Conservation (phyloP, 345 rosid species). For the Salix suchowensis region DNA sequence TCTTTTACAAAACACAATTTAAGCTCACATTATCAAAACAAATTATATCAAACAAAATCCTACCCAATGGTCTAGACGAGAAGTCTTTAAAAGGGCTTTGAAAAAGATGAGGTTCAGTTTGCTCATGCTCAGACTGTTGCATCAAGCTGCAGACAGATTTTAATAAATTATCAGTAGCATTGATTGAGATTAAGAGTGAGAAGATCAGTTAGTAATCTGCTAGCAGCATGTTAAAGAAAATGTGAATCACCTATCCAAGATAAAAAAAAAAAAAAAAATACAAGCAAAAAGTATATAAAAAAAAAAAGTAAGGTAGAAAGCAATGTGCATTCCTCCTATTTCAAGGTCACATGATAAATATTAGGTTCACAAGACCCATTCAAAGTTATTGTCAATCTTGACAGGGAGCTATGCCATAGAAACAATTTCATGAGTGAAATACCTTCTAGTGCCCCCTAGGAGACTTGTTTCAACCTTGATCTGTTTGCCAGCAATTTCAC, state of each 20-base stretch:
- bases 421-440: background rate
- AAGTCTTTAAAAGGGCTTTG: slow-evolving; percentile 41
- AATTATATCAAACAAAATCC: slow-evolving; percentile 15
- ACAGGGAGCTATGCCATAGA: background rate
- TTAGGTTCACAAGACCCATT: background rate
- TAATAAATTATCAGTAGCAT: background rate
- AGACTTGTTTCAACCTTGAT: slow-evolving; percentile 25
- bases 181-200: background rate
- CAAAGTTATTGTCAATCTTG: background rate
- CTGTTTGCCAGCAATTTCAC: slow-evolving; percentile 28
- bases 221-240: slow-evolving; percentile 7
- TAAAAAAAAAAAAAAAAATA: slow-evolving; percentile 10
- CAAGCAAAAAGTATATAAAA: background rate
- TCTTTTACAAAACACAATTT: slow-evolving; percentile 1
- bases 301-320: background rate
- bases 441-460: slow-evolving; percentile 21
- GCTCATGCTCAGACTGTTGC: slow-evolving; percentile 44
- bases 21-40: slow-evolving; percentile 5
- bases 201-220: background rate
- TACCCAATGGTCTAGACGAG: slow-evolving; percentile 49
- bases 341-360: background rate
- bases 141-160: slow-evolving; percentile 37
- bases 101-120: slow-evolving; percentile 38
- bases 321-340: background rate
- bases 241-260: background rate